A percentile compares a stretch with the other conserved stretches of the same genome.
These are phyloP conservation scores for Mycena citricolor DNA, from an alignment of 1,284 basidiomycete species.

Conservation along the genomic window DNA sequence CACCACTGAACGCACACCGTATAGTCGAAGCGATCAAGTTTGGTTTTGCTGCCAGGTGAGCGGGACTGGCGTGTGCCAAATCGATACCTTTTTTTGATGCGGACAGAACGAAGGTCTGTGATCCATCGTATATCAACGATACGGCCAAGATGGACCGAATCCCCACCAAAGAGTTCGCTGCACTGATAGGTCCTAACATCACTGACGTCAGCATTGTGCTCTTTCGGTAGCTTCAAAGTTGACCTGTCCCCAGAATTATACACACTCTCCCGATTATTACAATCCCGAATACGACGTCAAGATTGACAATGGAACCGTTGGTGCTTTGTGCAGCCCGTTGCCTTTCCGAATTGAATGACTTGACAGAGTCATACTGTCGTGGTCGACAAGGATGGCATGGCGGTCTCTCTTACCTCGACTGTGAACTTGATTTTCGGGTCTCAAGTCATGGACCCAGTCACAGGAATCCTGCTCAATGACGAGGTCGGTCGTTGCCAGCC, in stretches of 20 bases:
- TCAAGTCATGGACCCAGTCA: conserved; percentile 77
- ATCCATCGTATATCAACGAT: conserved; percentile 66
- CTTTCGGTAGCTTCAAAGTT: conserved; percentile 10
- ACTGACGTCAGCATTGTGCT: conserved; percentile 64
- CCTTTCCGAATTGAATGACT: conserved; percentile 8
- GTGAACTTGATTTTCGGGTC: conserved; percentile 91
- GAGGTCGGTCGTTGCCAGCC: conserved; percentile 45
- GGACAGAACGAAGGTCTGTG: conserved; percentile 68
- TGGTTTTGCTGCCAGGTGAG: conserved; percentile 73
- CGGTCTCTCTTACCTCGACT: conserved; percentile 82
- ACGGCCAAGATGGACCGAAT: conserved; percentile 63
- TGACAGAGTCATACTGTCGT: conserved; percentile 78
- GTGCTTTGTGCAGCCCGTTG: conserved; percentile 25
- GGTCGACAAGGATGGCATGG: conserved; percentile 83
- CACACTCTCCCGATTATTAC: conserved; percentile 82
- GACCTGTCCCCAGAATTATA: conserved; percentile 56
- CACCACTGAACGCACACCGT: conserved; percentile 65
- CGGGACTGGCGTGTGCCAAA: too few species aligned
- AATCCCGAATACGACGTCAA: conserved; percentile 77
- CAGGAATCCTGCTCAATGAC: conserved; percentile 88
- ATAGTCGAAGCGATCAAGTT: conserved; percentile 80
- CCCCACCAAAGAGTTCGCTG: conserved; percentile 69
- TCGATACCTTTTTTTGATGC: too few species aligned
- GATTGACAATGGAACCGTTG: conserved; percentile 84
- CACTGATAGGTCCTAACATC: conserved; percentile 61